phyloP scores from a whole-genome alignment of 2,329 filamentous ascomycete genomes.

The Gaeumannomyces tritici region DNA sequence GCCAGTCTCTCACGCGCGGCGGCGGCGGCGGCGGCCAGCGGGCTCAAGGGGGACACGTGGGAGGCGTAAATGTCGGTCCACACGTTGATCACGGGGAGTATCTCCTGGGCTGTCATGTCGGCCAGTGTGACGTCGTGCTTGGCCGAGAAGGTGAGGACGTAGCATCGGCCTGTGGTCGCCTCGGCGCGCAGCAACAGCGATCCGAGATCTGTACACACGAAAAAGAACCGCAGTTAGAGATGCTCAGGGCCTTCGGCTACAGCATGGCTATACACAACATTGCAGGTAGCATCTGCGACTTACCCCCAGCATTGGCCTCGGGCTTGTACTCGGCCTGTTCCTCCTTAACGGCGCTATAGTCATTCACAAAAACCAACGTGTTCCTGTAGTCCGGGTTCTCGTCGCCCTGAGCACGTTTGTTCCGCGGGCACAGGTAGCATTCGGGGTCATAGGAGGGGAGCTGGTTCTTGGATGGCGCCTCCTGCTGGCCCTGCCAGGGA shows the following conservation, averaged over 20 bases:
- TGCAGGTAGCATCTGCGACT: slow-evolving; percentile 4
- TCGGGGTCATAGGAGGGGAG: slow-evolving; percentile 75
- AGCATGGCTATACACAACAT: neutral
- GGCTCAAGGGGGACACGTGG: slow-evolving; percentile 65
- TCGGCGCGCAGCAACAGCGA: slow-evolving; percentile 72
- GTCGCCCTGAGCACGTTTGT: slow-evolving; percentile 79
- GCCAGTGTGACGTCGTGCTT: slow-evolving; percentile 87
- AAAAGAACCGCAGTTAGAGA: neutral
- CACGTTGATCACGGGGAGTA: slow-evolving; percentile 73
- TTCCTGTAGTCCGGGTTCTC: slow-evolving; percentile 75
- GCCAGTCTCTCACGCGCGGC: slow-evolving; percentile 25
- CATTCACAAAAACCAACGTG: slow-evolving; percentile 93
- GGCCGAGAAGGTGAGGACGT: slow-evolving; percentile 89
- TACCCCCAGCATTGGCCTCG: slow-evolving; percentile 25
- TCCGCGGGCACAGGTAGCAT: slow-evolving; percentile 93
- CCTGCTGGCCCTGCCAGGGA: slow-evolving; percentile 91
- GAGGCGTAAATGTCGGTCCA: slow-evolving; percentile 87
- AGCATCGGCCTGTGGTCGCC: slow-evolving; percentile 88
- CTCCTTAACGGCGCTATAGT: slow-evolving; percentile 95
- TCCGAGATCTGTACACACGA: slow-evolving; percentile 48
- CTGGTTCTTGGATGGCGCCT: slow-evolving; percentile 55
- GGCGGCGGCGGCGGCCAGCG: slow-evolving; percentile 38
- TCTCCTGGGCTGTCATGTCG: slow-evolving; percentile 70
- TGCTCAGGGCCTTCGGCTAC: neutral
- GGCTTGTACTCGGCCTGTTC: slow-evolving; percentile 68